These are phyloP conservation scores for Tetrahymena malaccensis DNA, from an alignment of 73 alveolate genomes.

Conservation along the genomic window DNA sequence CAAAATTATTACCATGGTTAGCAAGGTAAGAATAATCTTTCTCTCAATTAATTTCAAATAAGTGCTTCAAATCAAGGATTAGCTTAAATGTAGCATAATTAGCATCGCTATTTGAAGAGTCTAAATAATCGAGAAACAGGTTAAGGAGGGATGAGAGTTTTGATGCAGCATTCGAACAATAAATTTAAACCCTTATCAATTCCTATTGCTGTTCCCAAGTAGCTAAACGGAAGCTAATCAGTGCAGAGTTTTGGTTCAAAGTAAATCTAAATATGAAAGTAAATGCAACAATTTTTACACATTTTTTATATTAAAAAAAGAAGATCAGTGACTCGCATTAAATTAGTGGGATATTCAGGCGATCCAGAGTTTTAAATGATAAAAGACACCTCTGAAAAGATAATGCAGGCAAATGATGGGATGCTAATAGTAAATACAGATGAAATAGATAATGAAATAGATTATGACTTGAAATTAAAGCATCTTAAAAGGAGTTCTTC, in stretches of 20 bases:
- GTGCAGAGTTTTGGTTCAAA: background rate
- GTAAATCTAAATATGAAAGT: background rate
- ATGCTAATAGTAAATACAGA: background rate
- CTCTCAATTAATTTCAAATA: background rate
- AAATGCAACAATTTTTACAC: background rate
- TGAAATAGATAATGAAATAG: background rate
- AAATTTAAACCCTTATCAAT: background rate
- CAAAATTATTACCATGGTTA: background rate
- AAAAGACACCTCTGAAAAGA: background rate
- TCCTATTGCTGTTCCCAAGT: background rate
- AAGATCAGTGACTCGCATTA: background rate
- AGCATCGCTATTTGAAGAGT: background rate
- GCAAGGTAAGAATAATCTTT: background rate
- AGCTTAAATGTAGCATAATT: background rate
- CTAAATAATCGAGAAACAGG: background rate
- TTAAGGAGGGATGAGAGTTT: background rate
- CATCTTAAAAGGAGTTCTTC: background rate
- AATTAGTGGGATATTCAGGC: background rate
- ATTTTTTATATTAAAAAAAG: background rate
- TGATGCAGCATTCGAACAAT: background rate
- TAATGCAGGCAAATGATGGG: background rate
- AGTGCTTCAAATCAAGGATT: background rate
- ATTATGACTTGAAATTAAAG: background rate
- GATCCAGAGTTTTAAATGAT: background rate
- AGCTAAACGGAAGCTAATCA: background rate